Evolutionary conservation across 305 asterid species (phyloP), one percentile per base, ranked within the genome.

Genomic region (Fraxinus platypoda): DNA sequence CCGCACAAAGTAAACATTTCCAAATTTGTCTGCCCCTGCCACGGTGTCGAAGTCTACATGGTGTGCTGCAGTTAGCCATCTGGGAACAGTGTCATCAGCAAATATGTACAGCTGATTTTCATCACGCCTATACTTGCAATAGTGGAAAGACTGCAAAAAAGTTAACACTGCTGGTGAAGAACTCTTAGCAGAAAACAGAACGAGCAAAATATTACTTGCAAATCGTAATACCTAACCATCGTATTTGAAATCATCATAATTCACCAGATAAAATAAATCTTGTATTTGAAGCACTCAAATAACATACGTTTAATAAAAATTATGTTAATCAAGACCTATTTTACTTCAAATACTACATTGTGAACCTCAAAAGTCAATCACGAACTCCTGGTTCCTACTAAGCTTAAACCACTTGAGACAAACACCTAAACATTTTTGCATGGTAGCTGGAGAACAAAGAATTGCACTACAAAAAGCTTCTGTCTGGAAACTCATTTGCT

Each of bases 11-110:
- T 93, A 97, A 38, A 97, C 81, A 66, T 97, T 97, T 78, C 99
- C 99, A 77, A 97, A 97, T 87, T 97, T 97, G 88, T 97, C 99
- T 12, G 98, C 84, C 38, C 99, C 99, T 37, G 98, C 99, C 96
- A 95, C 87, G 74, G 99, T 97, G 90, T 97, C 99, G 49, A 97
- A 97, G 84, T 97, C 99, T 62, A 97, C 86, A 33, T 93, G 99
- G 75, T 91, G 92, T 76, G 97, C 90, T 38, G 97, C 91, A 74
- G 99, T 91, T 25, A 97, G 92, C 99, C 99, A 97, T 87, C 99
- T 89, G 2, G 99, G 99, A 80, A 95, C 99, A 15, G 98, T 93
- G 87, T 97, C 99, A 81, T 95, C 99, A 76, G 99, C 99, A 86
- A 95, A 95, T 87, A 97, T 92, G 88, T 97, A 97, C n/a, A 97